Evolutionary conservation across 495 filamentous ascomycete genomes (phyloP).

Genomic region (Thozetella sp.): DNA sequence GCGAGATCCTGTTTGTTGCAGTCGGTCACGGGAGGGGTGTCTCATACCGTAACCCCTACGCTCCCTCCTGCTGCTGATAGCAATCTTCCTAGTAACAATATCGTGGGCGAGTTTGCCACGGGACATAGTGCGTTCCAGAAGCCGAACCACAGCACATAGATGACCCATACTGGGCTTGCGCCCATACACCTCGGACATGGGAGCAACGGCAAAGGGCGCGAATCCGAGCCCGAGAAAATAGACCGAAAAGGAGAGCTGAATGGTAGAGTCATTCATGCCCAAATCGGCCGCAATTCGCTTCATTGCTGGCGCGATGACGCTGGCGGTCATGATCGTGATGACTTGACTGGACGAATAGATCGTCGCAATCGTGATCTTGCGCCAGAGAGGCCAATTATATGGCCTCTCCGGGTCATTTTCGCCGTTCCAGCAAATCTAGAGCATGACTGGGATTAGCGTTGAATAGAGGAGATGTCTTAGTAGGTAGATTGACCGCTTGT

Average conservation of each 20-base stretch:
- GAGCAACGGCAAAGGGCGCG: slow-evolving; percentile 37
- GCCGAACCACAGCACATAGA: slow-evolving; percentile 28
- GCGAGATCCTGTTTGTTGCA: too few relatives aligned
- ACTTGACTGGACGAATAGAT: slow-evolving; percentile 40
- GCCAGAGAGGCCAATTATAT: slow-evolving; percentile 53
- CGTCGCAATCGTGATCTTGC: slow-evolving; percentile 60
- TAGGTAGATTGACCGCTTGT: too few relatives aligned
- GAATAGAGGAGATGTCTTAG: too few relatives aligned
- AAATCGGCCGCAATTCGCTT: slow-evolving; percentile 34
- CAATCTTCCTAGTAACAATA: slow-evolving; percentile 34
- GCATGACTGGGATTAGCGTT: too few relatives aligned
- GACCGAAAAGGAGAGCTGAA: slow-evolving; percentile 47
- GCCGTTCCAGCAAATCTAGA: slow-evolving; percentile 53
- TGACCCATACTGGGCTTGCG: slow-evolving; percentile 29
- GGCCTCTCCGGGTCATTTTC: slow-evolving; percentile 59
- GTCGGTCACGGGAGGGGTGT: background rate
- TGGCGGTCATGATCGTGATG: slow-evolving; percentile 27
- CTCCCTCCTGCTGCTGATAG: slow-evolving; percentile 33
- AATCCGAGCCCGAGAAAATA: slow-evolving; percentile 54
- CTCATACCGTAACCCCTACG: slow-evolving; percentile 22
- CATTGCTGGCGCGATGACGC: slow-evolving; percentile 40
- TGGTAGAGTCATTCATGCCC: slow-evolving; percentile 21
- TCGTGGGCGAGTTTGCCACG: slow-evolving; percentile 26
- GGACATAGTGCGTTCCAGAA: slow-evolving; percentile 37
- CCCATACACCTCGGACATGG: slow-evolving; percentile 37